Evolutionary conservation across 2,329 filamentous ascomycete genomes (phyloP).

Genomic region (Apiospora koreana): DNA sequence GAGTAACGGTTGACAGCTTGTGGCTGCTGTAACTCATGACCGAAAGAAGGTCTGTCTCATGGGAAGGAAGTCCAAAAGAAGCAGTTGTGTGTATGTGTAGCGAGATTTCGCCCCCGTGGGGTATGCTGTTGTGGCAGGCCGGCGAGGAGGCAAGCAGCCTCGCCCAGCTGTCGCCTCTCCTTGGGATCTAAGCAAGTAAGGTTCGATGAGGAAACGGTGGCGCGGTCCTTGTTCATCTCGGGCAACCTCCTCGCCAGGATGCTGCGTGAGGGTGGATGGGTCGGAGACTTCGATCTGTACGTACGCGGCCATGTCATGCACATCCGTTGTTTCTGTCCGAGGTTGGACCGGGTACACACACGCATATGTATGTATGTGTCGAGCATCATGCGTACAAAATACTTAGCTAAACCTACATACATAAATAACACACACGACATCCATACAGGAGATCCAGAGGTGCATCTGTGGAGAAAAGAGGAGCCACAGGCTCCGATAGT

Average conservation of each 20-base stretch:
- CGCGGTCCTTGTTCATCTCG: neutral
- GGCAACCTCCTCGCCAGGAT: neutral
- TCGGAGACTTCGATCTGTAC: neutral
- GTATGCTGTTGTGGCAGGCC: neutral
- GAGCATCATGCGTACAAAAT: neutral
- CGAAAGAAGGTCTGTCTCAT: neutral
- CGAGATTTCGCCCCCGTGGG: neutral
- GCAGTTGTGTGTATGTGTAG: neutral
- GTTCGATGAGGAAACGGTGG: neutral
- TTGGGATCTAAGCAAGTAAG: neutral
- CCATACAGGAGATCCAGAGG: neutral
- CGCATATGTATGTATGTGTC: neutral
- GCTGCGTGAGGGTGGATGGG: neutral
- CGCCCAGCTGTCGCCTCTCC: neutral
- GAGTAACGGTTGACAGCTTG: neutral
- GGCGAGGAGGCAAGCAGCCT: neutral
- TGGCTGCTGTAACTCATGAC: neutral
- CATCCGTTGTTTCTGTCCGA: neutral
- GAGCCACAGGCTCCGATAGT: neutral
- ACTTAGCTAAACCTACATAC: neutral
- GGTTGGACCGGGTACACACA: neutral
- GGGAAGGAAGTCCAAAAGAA: neutral
- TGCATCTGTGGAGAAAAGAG: neutral
- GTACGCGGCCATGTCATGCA: neutral
- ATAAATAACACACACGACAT: neutral